Evolutionary conservation across 495 filamentous ascomycete species (phyloP).

Genomic region (Choiromyces venosus): DNA sequence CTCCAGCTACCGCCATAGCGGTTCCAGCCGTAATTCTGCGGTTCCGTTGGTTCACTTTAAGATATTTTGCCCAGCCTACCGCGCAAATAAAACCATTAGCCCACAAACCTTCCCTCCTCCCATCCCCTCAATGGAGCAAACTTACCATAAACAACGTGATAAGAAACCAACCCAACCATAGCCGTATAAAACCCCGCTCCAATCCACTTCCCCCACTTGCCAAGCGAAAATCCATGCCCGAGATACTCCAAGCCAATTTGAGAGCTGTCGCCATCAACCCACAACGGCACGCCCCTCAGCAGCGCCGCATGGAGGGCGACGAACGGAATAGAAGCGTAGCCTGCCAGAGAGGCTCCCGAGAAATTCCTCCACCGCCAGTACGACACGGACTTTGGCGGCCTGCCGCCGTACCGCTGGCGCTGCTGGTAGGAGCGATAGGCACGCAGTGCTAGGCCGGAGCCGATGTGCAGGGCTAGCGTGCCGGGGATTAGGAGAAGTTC

Average conservation of each 20-base stretch:
- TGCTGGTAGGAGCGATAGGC: conserved; percentile 64
- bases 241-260: conserved; percentile 75
- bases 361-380: conserved; percentile 56
- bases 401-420: conserved; percentile 61
- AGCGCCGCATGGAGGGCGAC: conserved; percentile 64
- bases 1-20: conserved; percentile 51
- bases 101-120: conserved; percentile 46
- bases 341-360: conserved; percentile 59
- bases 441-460: conserved; percentile 68
- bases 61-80: conserved; percentile 45
- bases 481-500: conserved; percentile 60
- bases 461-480: conserved; percentile 55
- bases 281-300: conserved; percentile 64
- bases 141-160: conserved; percentile 76
- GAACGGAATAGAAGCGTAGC: conserved; percentile 60
- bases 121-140: conserved; percentile 47
- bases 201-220: conserved; percentile 57
- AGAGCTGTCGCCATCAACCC: conserved; percentile 74
- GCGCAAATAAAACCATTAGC: conserved; percentile 46
- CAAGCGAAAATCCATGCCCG: conserved; percentile 72
- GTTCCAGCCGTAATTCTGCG: conserved; percentile 65
- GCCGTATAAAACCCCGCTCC: conserved; percentile 56
- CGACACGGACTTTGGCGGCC: conserved; percentile 48
- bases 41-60: conserved; percentile 51
- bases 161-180: conserved; percentile 63